phyloP scores from a whole-genome alignment of 2,329 filamentous ascomycete genomes.

The Aspergillus sp. region DNA sequence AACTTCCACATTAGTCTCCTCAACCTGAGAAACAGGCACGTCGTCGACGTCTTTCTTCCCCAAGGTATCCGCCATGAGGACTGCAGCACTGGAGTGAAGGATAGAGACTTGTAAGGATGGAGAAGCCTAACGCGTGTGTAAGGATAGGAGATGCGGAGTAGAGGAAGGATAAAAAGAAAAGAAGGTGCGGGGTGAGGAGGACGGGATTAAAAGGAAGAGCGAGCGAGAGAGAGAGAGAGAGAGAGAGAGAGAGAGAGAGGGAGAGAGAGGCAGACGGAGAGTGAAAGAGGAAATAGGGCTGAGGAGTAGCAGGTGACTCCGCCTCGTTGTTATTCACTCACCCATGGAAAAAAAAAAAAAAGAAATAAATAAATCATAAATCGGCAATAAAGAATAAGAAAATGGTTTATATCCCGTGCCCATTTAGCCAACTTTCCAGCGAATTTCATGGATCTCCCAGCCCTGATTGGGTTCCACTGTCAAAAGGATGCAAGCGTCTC shows the following conservation, averaged over 20 bases:
- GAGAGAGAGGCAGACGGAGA: too few species aligned
- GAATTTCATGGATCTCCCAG: background rate
- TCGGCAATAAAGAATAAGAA: background rate
- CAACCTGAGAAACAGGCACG: conserved; percentile 1
- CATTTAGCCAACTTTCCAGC: background rate
- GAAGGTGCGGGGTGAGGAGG: conserved; percentile 8
- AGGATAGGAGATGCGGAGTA: background rate
- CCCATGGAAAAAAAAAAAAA: background rate
- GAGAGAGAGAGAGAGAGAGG: conserved; percentile 1
- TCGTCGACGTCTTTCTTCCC: conserved; percentile 7
- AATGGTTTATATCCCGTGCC: background rate
- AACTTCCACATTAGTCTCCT: conserved; percentile 1
- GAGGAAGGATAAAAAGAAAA: background rate
- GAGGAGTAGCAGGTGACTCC: conserved; percentile 4
- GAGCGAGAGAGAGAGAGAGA: background rate
- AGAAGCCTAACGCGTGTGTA: background rate
- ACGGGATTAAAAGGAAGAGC: background rate
- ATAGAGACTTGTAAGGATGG: background rate
- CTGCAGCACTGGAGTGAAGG: background rate
- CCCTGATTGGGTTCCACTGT: background rate
- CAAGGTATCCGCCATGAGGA: conserved; percentile 12
- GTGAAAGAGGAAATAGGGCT: conserved; percentile 7
- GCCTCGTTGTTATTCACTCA: background rate
- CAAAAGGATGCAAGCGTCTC: background rate
- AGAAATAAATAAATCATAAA: too few species aligned